Conservation (phyloP, 371 early-diverging fungal genomes). For the Agmasoma carcini region DNA sequence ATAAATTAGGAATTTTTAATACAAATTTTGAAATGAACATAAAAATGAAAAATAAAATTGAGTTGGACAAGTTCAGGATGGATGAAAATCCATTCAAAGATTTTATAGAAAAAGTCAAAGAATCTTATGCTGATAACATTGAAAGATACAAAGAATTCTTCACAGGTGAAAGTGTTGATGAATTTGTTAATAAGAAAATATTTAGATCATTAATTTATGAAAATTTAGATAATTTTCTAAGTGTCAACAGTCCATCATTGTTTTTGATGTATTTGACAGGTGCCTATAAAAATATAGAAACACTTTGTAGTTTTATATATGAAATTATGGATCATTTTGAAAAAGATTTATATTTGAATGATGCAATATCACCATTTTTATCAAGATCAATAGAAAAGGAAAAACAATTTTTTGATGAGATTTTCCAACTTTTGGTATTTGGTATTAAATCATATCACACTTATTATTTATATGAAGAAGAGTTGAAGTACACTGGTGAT, state of each 20-base stretch:
- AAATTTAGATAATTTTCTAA: slow-evolving; percentile 23
- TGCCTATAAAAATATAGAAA: slow-evolving; percentile 15
- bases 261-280: slow-evolving; percentile 23
- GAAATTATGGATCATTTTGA: slow-evolving; percentile 1
- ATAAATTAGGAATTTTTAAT: slow-evolving; percentile 15
- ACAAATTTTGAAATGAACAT: slow-evolving; percentile 6
- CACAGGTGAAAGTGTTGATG: slow-evolving; percentile 10
- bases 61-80: slow-evolving; percentile 16
- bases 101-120: slow-evolving; percentile 22
- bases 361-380: slow-evolving; percentile 14
- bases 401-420: slow-evolving; percentile 26
- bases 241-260: slow-evolving; percentile 11
- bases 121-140: slow-evolving; percentile 10
- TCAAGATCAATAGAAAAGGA: slow-evolving; percentile 24
- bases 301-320: slow-evolving; percentile 17
- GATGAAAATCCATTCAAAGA: slow-evolving; percentile 23
- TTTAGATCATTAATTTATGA: slow-evolving; percentile 25
- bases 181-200: slow-evolving; percentile 27
- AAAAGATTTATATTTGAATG: slow-evolving; percentile 5
- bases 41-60: slow-evolving; percentile 2
- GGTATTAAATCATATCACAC: neutral
- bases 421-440: slow-evolving; percentile 26
- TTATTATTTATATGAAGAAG: slow-evolving; percentile 23
- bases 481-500: neutral
- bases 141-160: slow-evolving; percentile 12